Percentiles rank a stretch among this genome's conserved stretches.
These are phyloP conservation scores for Viridothelium virens DNA, from an alignment of 495 filamentous ascomycete genomes.

Conservation along the genomic window DNA sequence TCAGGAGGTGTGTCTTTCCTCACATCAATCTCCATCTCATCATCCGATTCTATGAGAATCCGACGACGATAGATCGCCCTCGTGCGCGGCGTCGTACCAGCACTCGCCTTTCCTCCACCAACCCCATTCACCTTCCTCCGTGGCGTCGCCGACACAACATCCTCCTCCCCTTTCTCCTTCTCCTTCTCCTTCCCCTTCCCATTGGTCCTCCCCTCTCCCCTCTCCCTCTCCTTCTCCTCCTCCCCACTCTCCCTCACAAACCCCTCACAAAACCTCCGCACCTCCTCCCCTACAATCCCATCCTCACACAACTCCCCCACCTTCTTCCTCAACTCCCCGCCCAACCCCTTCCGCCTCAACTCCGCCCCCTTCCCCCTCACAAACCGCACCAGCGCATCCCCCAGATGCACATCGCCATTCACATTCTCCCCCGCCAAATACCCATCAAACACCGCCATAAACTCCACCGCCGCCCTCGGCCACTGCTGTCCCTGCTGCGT, in stretches of 20 bases:
- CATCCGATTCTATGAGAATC: background rate
- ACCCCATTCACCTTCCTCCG: background rate
- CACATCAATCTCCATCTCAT: background rate
- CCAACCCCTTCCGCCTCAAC: constrained; percentile 13
- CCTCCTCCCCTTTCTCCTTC: background rate
- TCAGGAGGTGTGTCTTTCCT: background rate
- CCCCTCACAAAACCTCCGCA: constrained; percentile 7
- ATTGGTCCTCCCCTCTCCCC: background rate
- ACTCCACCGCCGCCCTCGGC: constrained; percentile 18
- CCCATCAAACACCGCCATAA: constrained; percentile 24
- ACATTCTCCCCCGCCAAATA: constrained; percentile 28
- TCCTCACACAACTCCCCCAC: constrained; percentile 12
- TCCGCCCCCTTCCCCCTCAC: background rate
- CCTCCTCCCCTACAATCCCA: constrained; percentile 14
- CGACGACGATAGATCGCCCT: background rate
- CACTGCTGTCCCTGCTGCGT: no score
- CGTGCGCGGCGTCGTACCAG: background rate
- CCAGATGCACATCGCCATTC: constrained; percentile 10
- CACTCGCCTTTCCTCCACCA: background rate
- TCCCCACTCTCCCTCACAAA: constrained; percentile 20
- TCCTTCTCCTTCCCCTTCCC: background rate
- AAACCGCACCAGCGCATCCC: constrained; percentile 28
- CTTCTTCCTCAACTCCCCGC: constrained; percentile 17
- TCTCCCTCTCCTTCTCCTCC: background rate
- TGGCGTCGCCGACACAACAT: background rate